A percentile compares a stretch with the other conserved stretches of the same genome.
These are phyloP conservation scores for Salmacisia buchloeana DNA, from an alignment of 1,284 basidiomycete species.

Conservation along the genomic window DNA sequence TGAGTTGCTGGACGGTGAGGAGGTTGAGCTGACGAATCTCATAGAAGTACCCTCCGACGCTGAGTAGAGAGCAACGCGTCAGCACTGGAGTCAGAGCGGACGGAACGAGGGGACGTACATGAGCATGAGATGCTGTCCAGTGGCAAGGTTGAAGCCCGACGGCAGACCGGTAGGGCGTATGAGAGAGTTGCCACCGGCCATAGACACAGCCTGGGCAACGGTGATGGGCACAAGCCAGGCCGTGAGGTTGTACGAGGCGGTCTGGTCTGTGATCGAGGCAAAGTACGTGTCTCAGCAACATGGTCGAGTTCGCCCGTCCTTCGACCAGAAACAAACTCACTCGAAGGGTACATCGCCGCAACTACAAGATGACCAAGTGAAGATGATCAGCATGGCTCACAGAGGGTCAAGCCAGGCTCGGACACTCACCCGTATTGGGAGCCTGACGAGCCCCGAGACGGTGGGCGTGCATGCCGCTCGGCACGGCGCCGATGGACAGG, in stretches of 20 bases:
- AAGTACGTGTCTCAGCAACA: neutral
- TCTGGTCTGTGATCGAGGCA: neutral
- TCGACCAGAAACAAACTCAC: too few relatives aligned
- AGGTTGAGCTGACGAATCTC: constrained; percentile 4
- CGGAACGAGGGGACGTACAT: neutral
- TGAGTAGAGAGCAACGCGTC: neutral
- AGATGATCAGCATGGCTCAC: neutral
- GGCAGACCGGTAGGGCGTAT: neutral
- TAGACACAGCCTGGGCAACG: neutral
- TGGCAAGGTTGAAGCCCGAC: neutral
- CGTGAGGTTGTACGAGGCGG: neutral
- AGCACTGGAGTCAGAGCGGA: neutral
- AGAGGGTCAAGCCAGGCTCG: neutral
- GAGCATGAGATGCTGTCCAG: neutral
- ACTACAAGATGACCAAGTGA: neutral
- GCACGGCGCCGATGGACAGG: neutral
- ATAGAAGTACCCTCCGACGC: neutral
- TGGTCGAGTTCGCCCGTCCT: too few relatives aligned
- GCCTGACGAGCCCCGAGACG: neutral
- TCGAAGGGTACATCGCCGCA: neutral
- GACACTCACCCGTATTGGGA: constrained; percentile 1
- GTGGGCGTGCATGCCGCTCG: neutral
- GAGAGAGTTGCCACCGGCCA: neutral
- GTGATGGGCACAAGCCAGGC: constrained; percentile 5
- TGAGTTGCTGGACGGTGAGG: neutral